Evolutionary conservation across 2,329 filamentous ascomycete genomes (phyloP).

Genomic region (Cytospora piceicola): DNA sequence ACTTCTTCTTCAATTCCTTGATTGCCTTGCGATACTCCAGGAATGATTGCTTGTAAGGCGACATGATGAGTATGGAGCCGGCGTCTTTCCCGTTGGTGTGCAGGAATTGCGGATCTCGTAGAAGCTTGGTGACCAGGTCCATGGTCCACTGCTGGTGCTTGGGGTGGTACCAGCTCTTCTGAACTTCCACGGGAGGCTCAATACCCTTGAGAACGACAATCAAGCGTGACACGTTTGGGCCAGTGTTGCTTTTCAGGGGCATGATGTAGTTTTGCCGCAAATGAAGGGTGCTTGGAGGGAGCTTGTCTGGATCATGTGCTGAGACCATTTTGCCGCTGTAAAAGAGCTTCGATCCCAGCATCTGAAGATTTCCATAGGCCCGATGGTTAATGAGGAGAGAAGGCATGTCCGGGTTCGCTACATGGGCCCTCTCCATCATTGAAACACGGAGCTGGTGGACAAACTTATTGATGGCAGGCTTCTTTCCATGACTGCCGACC

Average conservation of each 20-base stretch:
- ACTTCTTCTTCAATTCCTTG: constrained; percentile 34
- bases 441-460: constrained; percentile 3
- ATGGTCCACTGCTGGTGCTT: background rate
- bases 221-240: background rate
- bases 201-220: background rate
- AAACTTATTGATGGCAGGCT: background rate
- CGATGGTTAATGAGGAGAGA: constrained; percentile 14
- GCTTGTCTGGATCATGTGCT: background rate
- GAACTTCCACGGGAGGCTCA: background rate
- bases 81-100: constrained; percentile 36
- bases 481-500: background rate
- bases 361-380: background rate
- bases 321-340: background rate
- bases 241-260: background rate
- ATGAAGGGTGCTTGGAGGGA: background rate
- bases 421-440: constrained; percentile 6
- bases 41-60: constrained; percentile 47
- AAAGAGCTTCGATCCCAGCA: background rate
- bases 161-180: background rate
- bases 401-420: background rate
- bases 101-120: constrained; percentile 38
- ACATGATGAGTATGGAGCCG: constrained; percentile 49
- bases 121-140: background rate
- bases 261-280: constrained; percentile 5
- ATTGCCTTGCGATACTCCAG: constrained; percentile 41